These are phyloP conservation scores for Arthonia radiata DNA, from an alignment of 495 filamentous ascomycete genomes.

Conservation along the genomic window DNA sequence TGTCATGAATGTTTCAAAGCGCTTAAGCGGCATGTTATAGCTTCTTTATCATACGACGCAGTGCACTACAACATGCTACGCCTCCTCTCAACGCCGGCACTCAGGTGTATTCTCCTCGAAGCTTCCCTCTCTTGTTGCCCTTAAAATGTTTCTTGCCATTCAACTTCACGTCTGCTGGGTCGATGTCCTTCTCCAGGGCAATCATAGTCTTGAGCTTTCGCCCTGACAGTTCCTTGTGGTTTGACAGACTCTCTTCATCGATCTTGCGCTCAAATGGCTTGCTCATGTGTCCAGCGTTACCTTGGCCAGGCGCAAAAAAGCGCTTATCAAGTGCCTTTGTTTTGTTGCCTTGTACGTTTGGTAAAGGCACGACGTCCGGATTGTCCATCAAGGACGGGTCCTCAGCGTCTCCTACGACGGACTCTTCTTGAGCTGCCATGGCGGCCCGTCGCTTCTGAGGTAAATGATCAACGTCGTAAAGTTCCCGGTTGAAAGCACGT, in stretches of 20 bases:
- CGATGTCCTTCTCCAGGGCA: conserved; percentile 62
- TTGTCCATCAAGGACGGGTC: conserved; percentile 17
- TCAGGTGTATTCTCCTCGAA: background rate
- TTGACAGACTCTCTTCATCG: conserved; percentile 35
- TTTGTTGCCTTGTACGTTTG: conserved; percentile 30
- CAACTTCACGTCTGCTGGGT: conserved; percentile 52
- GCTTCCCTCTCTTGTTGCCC: conserved; percentile 30
- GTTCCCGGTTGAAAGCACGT: conserved; percentile 59
- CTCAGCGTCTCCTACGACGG: conserved; percentile 9
- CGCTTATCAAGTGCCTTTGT: conserved; percentile 53
- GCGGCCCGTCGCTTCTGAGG: conserved; percentile 44
- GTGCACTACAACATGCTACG: no score
- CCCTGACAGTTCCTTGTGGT: conserved; percentile 47
- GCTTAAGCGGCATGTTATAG: no score
- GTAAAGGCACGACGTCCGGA: conserved; percentile 11
- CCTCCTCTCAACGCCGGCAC: no score
- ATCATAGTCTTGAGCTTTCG: conserved; percentile 67
- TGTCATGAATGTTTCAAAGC: no score
- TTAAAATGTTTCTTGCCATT: conserved; percentile 91
- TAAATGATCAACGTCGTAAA: conserved; percentile 60
- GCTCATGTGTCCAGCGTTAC: conserved; percentile 36
- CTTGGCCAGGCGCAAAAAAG: conserved; percentile 52
- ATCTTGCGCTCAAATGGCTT: conserved; percentile 68
- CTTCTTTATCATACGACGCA: no score
- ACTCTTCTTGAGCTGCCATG: conserved; percentile 13